Evolutionary conservation across 306 rosid species (phyloP), one percentile per base, ranked within the genome.

Genomic region (Quercus berberidifolia): DNA sequence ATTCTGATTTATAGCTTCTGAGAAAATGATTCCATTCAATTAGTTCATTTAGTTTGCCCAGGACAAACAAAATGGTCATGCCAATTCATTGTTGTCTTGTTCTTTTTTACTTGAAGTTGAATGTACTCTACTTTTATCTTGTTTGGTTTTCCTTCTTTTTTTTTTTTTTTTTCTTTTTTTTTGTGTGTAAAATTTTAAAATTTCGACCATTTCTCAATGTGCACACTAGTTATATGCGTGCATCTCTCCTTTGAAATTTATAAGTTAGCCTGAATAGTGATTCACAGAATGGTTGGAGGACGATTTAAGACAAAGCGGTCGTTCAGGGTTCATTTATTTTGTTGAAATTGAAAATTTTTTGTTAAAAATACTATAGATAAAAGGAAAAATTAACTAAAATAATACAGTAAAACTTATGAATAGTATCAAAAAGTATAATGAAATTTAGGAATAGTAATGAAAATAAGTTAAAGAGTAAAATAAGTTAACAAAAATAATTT

Each of bases 51-150:
- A 74, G 69, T 74, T 74, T 58, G 74, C 75, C 52, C 51, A 55
- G 49, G 35, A 52, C 23, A 55, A 55, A 41, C 82, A 79, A 76
- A 83, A 77, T 79, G 83, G 83, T 75, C 75, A 79, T 80, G 79
- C 82, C 86, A 63, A 80, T 30, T 82, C 85, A 84, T 67, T 78
- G 71, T 76, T 82, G 82, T 73, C 58, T 69, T 49, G 51, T 75
- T 67, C 8, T 83, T 83, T 43, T 26, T 73, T 76, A 70, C 67
- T 55, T 41, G 73, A 56, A 74, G 81, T 21, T 74, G 71, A 63
- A 31, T 31, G 8, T 49, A 49, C 54, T 49, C 14, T 38, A 20
- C 13, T 35, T 4, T 25, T 12, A 25, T 23, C 28, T 60, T 12
- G 23, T 58, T 58, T 26, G 25, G 6, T 1, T 59, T 23, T 23